These are phyloP conservation scores for Triticum monococcum DNA, from an alignment of 176 grass and related monocot species.

Conservation along the genomic window DNA sequence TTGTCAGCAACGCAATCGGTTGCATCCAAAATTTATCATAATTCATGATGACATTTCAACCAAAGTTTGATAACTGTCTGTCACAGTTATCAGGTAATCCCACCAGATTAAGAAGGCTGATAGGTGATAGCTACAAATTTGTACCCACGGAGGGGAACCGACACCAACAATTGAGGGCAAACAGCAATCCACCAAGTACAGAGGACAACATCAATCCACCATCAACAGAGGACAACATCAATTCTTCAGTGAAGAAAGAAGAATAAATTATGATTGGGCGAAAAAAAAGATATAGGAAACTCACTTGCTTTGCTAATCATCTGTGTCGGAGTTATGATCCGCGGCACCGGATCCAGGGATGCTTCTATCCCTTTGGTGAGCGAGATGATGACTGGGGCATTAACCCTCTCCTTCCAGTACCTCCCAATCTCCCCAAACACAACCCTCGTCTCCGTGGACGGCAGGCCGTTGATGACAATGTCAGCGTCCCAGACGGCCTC, in stretches of 20 bases:
- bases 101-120: not conserved
- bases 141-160: not conserved
- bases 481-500: constrained; percentile 99
- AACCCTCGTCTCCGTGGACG: constrained; percentile 84
- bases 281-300: constrained; percentile 11
- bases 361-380: constrained; percentile 97
- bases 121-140: not conserved
- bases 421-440: constrained; percentile 81
- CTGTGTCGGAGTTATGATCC: constrained; percentile 94
- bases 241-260: not conserved
- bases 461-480: constrained; percentile 90
- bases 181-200: constrained; percentile 23
- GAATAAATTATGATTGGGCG: not conserved
- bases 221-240: constrained; percentile 28
- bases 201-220: constrained; percentile 9
- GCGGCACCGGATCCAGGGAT: constrained; percentile 69
- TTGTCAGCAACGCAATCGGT: not conserved
- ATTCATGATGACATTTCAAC: not conserved
- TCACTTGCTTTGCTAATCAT: constrained; percentile 95
- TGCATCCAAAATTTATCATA: not conserved
- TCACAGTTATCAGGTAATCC: constrained; percentile 3
- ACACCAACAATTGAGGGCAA: constrained; percentile 19
- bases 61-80: not conserved
- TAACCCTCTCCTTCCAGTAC: constrained; percentile 95
- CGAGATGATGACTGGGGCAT: constrained; percentile 67